Base-by-base conservation (phyloP, 768 basidiomycete genomes). In the Amanita rubescens region DNA sequence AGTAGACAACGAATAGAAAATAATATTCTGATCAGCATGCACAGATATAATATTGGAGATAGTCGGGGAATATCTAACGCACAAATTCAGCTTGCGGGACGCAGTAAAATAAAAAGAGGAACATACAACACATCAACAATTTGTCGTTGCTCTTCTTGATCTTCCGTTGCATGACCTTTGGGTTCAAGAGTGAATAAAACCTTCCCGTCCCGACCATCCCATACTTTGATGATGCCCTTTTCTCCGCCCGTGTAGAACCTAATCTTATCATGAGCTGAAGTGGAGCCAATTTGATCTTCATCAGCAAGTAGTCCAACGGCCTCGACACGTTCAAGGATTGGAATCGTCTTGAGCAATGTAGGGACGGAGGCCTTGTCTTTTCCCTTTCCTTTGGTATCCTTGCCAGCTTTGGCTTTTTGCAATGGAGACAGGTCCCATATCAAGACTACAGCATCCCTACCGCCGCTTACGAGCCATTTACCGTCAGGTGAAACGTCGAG, bases 11-110 rank as follows among this genome's bases (percentile, higher is more conserved):
- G 90, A 93, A 67, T 94, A 84, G 70, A 92, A 92, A 44, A 94
- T 76, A 60, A 99, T 94, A 60, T 98, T 99, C 69, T 98, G 96
- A 67, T 99, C 95, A 20, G 90, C 93, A 65, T 95, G 94, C 14
- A 94, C 73, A 14, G 93, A 90, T 19, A 93, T 75, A 12, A 98
- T 67, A 1, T 79, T 78, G 8, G 84, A 82, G 8, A 71, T 74
- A 2, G 76, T 67, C 0, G 83, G 79, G 44, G 88, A 69, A 67
- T 92, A 90, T 43, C 94, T 95, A 51, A 11, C 15, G 22, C 30
- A 20, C 51, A 48, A 47, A 43, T 30, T 61, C 51, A 63, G 22
- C 20, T 39, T 25, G 64, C 57, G 34, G 57, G 47, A 54, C 20
- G 17, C 50, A n/a, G 46, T 57, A 24, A 51, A 37, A 56, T 22